Evolutionary conservation across 2,329 filamentous ascomycete species (phyloP).

Genomic region (Ophiosphaerella narmari): DNA sequence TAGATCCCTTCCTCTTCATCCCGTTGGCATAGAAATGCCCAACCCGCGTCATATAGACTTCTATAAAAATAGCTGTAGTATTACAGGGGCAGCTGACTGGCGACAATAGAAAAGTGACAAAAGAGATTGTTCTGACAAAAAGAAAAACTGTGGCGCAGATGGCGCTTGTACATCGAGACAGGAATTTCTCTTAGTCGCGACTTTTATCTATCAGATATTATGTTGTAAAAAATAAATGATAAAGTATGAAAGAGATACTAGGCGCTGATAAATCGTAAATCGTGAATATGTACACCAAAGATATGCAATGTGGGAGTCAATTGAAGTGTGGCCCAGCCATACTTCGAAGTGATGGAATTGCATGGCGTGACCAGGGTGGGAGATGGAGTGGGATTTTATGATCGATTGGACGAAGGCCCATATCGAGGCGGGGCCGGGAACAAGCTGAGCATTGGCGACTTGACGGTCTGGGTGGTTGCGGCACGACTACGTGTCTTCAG

Average conservation of each 20-base stretch:
- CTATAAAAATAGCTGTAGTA: neutral
- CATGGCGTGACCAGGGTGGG: neutral
- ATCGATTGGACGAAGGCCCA: conserved; percentile 10
- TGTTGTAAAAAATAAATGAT: neutral
- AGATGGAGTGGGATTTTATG: neutral
- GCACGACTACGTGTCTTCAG: conserved; percentile 29
- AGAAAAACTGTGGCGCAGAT: neutral
- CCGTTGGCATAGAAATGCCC: neutral
- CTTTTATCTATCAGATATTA: neutral
- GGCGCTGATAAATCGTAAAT: conserved; percentile 6
- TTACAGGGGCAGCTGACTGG: neutral
- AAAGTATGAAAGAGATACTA: too few relatives aligned
- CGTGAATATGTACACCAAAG: conserved; percentile 21
- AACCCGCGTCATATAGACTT: neutral
- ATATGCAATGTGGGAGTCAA: neutral
- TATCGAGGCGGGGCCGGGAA: conserved; percentile 39
- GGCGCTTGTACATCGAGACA: neutral
- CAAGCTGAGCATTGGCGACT: conserved; percentile 35
- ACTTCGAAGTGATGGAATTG: neutral
- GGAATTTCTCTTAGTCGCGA: neutral
- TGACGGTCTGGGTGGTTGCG: conserved; percentile 29
- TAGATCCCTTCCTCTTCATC: neutral
- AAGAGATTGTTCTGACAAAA: neutral
- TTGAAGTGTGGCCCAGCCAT: conserved; percentile 16
- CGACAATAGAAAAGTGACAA: neutral